These are phyloP conservation scores for Aureobasidium lini DNA, from an alignment of 2,329 filamentous ascomycete species.

Conservation along the genomic window DNA sequence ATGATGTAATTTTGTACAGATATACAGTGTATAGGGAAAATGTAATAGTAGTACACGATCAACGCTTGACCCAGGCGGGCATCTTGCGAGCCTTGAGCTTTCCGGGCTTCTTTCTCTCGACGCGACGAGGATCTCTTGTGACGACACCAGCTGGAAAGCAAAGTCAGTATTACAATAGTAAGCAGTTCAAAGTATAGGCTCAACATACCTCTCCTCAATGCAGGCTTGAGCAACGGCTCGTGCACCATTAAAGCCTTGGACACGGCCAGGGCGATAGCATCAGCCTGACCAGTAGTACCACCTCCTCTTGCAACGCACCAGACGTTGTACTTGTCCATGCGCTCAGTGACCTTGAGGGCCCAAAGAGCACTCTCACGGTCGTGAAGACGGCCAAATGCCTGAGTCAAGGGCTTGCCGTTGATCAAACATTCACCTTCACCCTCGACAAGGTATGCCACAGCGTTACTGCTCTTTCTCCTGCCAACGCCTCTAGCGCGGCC, in stretches of 20 bases:
- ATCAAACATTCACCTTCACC: slow-evolving; percentile 83
- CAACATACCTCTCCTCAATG: slow-evolving; percentile 75
- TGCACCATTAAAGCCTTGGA: slow-evolving; percentile 83
- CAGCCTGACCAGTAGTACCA: slow-evolving; percentile 89
- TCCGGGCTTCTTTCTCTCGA: slow-evolving; percentile 97
- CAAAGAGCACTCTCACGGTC: slow-evolving; percentile 92
- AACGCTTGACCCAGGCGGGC: slow-evolving; percentile 93
- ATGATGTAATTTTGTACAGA: slow-evolving; percentile 8
- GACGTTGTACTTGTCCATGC: slow-evolving; percentile 94
- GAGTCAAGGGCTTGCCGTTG: slow-evolving; percentile 78
- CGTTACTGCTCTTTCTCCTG: slow-evolving; percentile 78
- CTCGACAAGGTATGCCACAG: slow-evolving; percentile 82
- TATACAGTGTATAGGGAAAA: slow-evolving; percentile 4
- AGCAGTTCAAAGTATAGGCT: background rate
- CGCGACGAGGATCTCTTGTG: slow-evolving; percentile 80
- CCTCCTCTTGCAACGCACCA: slow-evolving; percentile 81
- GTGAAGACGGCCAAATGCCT: slow-evolving; percentile 80
- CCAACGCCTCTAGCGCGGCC: slow-evolving; percentile 76
- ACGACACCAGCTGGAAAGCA: slow-evolving; percentile 69
- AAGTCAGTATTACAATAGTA: slow-evolving; percentile 35
- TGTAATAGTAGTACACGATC: slow-evolving; percentile 6
- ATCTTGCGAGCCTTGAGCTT: slow-evolving; percentile 96
- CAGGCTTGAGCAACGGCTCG: slow-evolving; percentile 84
- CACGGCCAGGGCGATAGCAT: slow-evolving; percentile 84
- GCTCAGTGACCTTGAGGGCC: slow-evolving; percentile 73